Evolutionary conservation across 805 yeast species (phyloP), one percentile per base, ranked within the genome.

Genomic region (Cyberlindnera americana): DNA sequence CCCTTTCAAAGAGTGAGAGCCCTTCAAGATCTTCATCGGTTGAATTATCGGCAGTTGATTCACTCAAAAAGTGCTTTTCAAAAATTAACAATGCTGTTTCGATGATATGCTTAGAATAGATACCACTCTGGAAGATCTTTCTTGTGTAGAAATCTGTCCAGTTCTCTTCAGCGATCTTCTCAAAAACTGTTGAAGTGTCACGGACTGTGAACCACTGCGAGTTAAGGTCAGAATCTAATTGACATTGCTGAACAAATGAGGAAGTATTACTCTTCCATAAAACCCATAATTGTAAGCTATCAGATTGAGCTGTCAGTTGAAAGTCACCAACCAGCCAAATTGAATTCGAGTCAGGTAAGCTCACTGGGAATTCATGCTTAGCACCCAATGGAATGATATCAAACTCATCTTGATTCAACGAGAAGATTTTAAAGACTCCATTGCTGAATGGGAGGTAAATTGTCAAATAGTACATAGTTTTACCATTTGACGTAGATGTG

Each of bases 191-290:
- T 2, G 29, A 22, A n/a, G 44, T 26, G 19, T 44, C 38, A 21
- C 34, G 29, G 9, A 57, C 50, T 14, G 35, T 32, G 15, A 37
- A 40, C 64, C 62, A 60, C 16, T 43, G 30, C 3, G 55, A 36
- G 3, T 52, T 23, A 1, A 38, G 38, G 15, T 61, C 61, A 25
- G 59, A 52, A 13, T 43, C 36, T 15, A 67, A 40, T 12, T 60
- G 56, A 27, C 67, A 46, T 12, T 60, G 49, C 41, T 69, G 68
- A n/a, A 75, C 47, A 29, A 69, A 60, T 12, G 79, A 72, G 1
- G 75, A 68, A 2, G 75, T 69, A 46, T 81, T 81, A 48, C 84
- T 76, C 52, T 81, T 82, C 85, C 86, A 79, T 24, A 81, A 60
- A 1, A 69, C 64, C 55, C 69, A 61, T 3, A 74, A 45, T 30